Conservation (phyloP, 1,284 basidiomycete genomes). For the Tilletia walkeri region DNA sequence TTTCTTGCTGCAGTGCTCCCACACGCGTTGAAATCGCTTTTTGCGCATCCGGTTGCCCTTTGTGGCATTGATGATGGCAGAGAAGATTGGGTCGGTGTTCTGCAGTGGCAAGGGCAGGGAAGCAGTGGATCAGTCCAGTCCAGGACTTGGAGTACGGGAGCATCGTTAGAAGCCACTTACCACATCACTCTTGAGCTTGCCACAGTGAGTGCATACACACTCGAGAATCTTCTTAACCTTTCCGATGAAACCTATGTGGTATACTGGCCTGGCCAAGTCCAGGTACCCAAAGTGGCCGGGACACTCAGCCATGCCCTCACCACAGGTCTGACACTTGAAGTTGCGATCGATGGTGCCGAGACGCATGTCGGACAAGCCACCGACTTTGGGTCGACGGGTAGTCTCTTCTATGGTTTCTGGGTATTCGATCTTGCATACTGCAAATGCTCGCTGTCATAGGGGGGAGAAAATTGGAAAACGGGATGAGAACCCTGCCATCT, state of each 20-base stretch:
- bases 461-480: slow-evolving; percentile 27
- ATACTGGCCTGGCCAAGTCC: slow-evolving; percentile 91
- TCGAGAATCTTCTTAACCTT: slow-evolving; percentile 99
- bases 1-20: slow-evolving; percentile 55
- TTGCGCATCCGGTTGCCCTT: slow-evolving; percentile 38
- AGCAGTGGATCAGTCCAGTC: background rate
- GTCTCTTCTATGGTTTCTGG: slow-evolving; percentile 96
- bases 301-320: slow-evolving; percentile 64
- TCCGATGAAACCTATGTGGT: slow-evolving; percentile 93
- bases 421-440: slow-evolving; percentile 95
- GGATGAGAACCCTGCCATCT: background rate
- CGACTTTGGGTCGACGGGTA: slow-evolving; percentile 72
- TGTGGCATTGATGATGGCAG: slow-evolving; percentile 44
- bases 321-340: slow-evolving; percentile 99
- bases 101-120: background rate
- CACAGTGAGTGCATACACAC: slow-evolving; percentile 97
- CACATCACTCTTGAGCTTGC: slow-evolving; percentile 87
- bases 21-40: slow-evolving; percentile 50
- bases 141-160: no score
- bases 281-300: slow-evolving; percentile 99
- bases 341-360: slow-evolving; percentile 98
- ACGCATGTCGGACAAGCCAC: slow-evolving; percentile 93
- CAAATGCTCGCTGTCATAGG: slow-evolving; percentile 80
- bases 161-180: slow-evolving; percentile 26
- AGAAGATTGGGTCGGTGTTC: slow-evolving; percentile 50